A percentile compares a stretch with the other conserved stretches of the same genome.
Conservation (phyloP, 768 basidiomycete genomes). For the Xanthoconium purpureum region DNA sequence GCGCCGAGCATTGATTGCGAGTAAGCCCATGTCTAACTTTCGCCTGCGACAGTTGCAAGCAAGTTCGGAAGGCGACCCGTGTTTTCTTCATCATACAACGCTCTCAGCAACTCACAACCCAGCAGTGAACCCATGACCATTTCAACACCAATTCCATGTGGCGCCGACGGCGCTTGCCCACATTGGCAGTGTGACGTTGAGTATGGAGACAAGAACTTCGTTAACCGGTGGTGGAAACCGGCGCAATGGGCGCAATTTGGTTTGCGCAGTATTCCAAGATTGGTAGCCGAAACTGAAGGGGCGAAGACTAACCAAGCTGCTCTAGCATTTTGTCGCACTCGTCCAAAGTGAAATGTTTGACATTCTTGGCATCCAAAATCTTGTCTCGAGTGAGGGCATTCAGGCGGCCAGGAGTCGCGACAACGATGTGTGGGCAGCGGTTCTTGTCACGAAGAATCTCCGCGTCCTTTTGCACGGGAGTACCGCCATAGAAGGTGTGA, state of each 20-base stretch:
- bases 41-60: constrained; percentile 31
- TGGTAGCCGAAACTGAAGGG: constrained; percentile 67
- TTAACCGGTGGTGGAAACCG: constrained; percentile 31
- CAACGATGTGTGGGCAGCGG: constrained; percentile 98
- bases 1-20: constrained; percentile 13
- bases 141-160: constrained; percentile 38
- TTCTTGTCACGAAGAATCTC: constrained; percentile 92
- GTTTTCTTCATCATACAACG: constrained; percentile 35
- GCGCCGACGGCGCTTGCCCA: constrained; percentile 38
- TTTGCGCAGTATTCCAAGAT: constrained; percentile 37
- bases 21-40: constrained; percentile 16
- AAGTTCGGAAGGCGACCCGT: constrained; percentile 32
- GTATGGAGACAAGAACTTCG: constrained; percentile 38
- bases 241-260: constrained; percentile 42
- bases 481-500: constrained; percentile 97
- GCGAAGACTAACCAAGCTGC: constrained; percentile 96
- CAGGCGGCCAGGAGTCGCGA: constrained; percentile 95
- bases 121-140: constrained; percentile 35
- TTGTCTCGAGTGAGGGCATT: constrained; percentile 96
- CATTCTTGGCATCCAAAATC: constrained; percentile 88
- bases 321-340: constrained; percentile 99
- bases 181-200: constrained; percentile 39
- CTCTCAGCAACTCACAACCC: constrained; percentile 39
- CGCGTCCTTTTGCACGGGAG: constrained; percentile 88
- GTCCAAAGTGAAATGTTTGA: constrained; percentile 99